These are phyloP conservation scores for Cercospora citrullina DNA, from an alignment of 2,329 filamentous ascomycete species.

Conservation along the genomic window DNA sequence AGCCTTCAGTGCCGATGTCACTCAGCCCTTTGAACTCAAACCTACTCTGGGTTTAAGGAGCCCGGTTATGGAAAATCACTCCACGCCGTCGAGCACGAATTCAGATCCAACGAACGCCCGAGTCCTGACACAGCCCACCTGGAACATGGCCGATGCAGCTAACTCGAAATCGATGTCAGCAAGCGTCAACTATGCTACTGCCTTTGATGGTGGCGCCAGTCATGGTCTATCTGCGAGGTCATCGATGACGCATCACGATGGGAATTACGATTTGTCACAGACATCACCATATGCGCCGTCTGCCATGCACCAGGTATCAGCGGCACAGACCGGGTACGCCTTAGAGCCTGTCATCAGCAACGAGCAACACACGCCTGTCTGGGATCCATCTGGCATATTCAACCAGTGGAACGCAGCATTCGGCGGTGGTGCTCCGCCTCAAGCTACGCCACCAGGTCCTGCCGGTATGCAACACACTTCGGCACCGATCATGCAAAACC, in stretches of 20 bases:
- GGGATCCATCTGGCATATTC: slow-evolving; percentile 40
- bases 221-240: slow-evolving; percentile 24
- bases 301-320: slow-evolving; percentile 27
- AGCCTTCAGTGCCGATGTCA: slow-evolving; percentile 84
- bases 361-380: slow-evolving; percentile 34
- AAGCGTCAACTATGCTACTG: slow-evolving; percentile 26
- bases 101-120: slow-evolving; percentile 19
- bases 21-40: slow-evolving; percentile 85
- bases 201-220: slow-evolving; percentile 26
- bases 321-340: slow-evolving; percentile 28
- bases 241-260: slow-evolving; percentile 24
- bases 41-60: slow-evolving; percentile 69
- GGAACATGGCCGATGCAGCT: slow-evolving; percentile 27
- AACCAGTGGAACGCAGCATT: slow-evolving; percentile 97
- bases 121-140: slow-evolving; percentile 19
- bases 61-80: slow-evolving; percentile 57
- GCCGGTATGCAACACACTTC: slow-evolving; percentile 27
- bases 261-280: slow-evolving; percentile 26
- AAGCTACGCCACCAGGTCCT: slow-evolving; percentile 45
- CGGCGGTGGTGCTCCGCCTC: slow-evolving; percentile 61
- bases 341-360: slow-evolving; percentile 34
- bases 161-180: slow-evolving; percentile 31
- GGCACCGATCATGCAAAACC: slow-evolving; percentile 39
- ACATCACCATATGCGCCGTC: slow-evolving; percentile 27
- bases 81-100: slow-evolving; percentile 23